Evolutionary conservation across 306 rosid species (phyloP), one percentile per base, ranked within the genome.

Genomic region (Gynostemma pentaphyllum): DNA sequence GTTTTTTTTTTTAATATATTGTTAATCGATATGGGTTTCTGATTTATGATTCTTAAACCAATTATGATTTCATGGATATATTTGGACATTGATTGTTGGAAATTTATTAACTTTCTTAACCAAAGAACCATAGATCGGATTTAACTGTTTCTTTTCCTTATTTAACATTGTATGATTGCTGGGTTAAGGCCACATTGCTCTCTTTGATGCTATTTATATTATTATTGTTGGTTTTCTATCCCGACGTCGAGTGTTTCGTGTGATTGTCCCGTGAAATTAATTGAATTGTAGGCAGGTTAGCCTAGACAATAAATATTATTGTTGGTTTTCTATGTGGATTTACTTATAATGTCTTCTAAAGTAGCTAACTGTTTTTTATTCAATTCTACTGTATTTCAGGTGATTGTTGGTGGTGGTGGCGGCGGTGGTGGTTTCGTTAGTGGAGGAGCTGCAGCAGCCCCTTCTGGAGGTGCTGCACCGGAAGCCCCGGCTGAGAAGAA

Each of bases 371-470:
- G 11, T 7, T 10, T 6, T 62, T 6, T 16, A 0, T 14, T 18
- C 4, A 7, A 9, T 36, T 18, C 2, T 16, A 3, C 19, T 3
- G 22, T 53, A 16, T 37, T 45, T 29, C 54, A 87, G 97, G 96
- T 91, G 68, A 45, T 85, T 30, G 74, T 89, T 11, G 96, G 91
- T 11, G 94, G 94, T 6, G 82, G 82, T 0, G 55, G 69, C 0
- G 76, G 80, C 0, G 76, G 80, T 2, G 76, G 78, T 13, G 89
- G 78, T 4, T 52, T 78, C 1, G 64, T 79, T 34, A 79, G 87
- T 12, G 84, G 13, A 45, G 83, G 64, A 1, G 86, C 52, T 3
- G 94, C 73, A 0, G 80, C 86, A 2, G 81, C 85, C 19, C 71
- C 95, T 2, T 72, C 85, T 2, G 81, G 77, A 32, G 90, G 82